phyloP scores from a whole-genome alignment of 371 early-diverging fungal species.

The Mucor mucedo region DNA sequence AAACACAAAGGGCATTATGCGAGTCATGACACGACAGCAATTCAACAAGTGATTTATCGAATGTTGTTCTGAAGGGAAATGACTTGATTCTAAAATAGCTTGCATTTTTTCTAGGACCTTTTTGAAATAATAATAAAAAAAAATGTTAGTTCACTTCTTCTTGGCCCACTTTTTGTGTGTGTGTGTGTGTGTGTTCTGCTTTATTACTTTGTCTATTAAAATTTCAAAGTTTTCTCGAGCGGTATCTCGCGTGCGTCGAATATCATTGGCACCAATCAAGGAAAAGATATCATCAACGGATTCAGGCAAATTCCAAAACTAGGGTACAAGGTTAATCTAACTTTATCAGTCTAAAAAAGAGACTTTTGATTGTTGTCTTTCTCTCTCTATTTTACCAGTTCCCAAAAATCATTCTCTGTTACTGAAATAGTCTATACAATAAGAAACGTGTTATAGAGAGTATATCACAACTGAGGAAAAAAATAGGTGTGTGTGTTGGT shows the following conservation, averaged over 20 bases:
- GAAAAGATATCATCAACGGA: slow-evolving; percentile 86
- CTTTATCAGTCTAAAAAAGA: background rate
- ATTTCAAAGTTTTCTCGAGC: slow-evolving; percentile 78
- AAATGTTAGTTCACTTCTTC: background rate
- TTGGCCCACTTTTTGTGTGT: background rate
- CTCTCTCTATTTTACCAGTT: slow-evolving; percentile 29
- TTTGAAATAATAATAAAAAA: too few species aligned
- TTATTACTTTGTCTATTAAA: slow-evolving; percentile 65
- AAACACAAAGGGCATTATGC: slow-evolving; percentile 83
- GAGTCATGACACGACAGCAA: slow-evolving; percentile 81
- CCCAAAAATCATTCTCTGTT: slow-evolving; percentile 76
- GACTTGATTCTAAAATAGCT: slow-evolving; percentile 53
- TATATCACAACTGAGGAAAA: too few species aligned
- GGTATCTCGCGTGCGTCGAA: slow-evolving; percentile 74
- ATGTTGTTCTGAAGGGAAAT: slow-evolving; percentile 56
- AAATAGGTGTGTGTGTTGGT: background rate
- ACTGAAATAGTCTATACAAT: slow-evolving; percentile 62
- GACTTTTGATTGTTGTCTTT: background rate
- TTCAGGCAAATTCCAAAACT: slow-evolving; percentile 85
- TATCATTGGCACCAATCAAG: slow-evolving; percentile 82
- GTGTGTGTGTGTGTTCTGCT: background rate
- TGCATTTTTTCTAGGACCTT: slow-evolving; percentile 64
- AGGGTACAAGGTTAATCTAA: background rate
- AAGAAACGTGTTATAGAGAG: too few species aligned
- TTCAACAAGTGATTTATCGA: slow-evolving; percentile 73